A percentile compares a stretch with the other conserved stretches of the same genome.
phyloP scores from a whole-genome alignment of 2,329 filamentous ascomycete species.

The Magnaporthiopsis rhizophila region DNA sequence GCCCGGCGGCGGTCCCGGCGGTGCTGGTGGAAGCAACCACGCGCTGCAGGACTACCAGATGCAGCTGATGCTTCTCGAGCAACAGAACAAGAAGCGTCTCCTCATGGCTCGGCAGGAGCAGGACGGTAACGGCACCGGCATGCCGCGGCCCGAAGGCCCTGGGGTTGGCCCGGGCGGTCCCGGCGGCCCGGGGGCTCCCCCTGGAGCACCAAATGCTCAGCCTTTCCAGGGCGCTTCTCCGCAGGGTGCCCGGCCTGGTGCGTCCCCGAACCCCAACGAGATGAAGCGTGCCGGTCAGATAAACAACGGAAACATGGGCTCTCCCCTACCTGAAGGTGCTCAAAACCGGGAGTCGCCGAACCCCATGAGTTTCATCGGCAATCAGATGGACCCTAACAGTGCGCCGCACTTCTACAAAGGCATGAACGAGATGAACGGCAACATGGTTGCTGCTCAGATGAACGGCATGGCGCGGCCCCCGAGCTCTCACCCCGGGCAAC shows the following conservation, averaged over 20 bases:
- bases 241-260: conserved; percentile 58
- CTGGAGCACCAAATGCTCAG: conserved; percentile 49
- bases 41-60: conserved; percentile 83
- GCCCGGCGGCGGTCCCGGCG: conserved; percentile 35
- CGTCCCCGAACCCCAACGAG: conserved; percentile 70
- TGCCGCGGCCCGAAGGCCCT: conserved; percentile 37
- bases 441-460: conserved; percentile 49
- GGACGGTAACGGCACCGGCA: conserved; percentile 39
- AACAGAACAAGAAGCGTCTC: conserved; percentile 79
- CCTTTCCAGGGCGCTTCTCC: conserved; percentile 63
- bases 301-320: conserved; percentile 60
- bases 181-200: conserved; percentile 43
- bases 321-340: conserved; percentile 60
- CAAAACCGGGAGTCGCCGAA: conserved; percentile 60
- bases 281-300: conserved; percentile 74
- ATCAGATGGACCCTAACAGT: conserved; percentile 55
- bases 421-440: conserved; percentile 41
- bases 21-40: conserved; percentile 58
- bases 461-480: conserved; percentile 55
- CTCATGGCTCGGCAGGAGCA: conserved; percentile 79
- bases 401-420: conserved; percentile 51
- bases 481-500: conserved; percentile 54
- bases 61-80: conserved; percentile 80
- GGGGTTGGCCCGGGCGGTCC: conserved; percentile 44
- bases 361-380: conserved; percentile 53